Evolutionary conservation across 495 filamentous ascomycete species (phyloP).

Genomic region (Copromyces sp.): DNA sequence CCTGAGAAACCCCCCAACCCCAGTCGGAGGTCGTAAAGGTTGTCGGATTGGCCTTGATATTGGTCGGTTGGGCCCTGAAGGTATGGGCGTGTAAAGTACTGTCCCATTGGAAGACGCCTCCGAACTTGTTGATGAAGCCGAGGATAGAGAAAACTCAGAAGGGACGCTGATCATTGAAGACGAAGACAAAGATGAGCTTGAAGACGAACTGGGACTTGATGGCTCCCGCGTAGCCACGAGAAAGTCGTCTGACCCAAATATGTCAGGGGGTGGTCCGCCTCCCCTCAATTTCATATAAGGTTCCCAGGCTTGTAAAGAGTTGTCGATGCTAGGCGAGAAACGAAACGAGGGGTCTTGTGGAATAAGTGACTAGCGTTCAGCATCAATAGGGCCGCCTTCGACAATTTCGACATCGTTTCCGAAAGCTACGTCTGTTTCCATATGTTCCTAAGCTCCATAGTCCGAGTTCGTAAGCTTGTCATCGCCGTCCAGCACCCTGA

Average conservation of each 20-base stretch:
- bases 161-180: too few relatives aligned
- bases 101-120: not conserved
- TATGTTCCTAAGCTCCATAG: conserved; percentile 21
- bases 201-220: not conserved
- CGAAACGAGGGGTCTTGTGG: not conserved
- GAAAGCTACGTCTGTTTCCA: not conserved
- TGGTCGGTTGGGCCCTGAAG: not conserved
- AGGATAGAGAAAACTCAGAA: not conserved
- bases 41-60: too few relatives aligned
- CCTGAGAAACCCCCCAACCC: too few relatives aligned
- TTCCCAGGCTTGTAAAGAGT: not conserved
- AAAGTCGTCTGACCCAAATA: not conserved
- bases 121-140: not conserved
- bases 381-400: not conserved
- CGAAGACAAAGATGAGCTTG: not conserved
- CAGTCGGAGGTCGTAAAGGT: too few relatives aligned
- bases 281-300: not conserved
- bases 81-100: not conserved
- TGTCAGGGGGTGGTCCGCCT: not conserved
- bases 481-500: conserved; percentile 40
- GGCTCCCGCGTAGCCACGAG: not conserved
- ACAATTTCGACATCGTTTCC: not conserved
- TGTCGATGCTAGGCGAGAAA: not conserved
- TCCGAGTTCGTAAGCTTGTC: conserved; percentile 39
- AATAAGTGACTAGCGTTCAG: not conserved